Evolutionary conservation across 1,284 basidiomycete species (phyloP), one percentile per base, ranked within the genome.

Genomic region (Cronartium ribicola): DNA sequence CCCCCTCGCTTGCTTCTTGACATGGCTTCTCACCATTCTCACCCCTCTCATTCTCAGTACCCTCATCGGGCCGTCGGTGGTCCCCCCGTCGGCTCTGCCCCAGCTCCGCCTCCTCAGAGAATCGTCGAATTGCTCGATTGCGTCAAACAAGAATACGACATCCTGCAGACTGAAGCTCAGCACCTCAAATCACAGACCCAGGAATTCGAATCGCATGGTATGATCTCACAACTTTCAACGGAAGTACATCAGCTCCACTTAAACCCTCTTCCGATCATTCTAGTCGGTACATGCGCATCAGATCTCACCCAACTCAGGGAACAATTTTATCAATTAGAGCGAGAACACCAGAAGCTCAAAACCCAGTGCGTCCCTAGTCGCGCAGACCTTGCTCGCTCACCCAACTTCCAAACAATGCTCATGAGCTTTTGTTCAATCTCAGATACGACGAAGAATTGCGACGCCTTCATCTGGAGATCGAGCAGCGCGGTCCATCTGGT

Each of bases 391-490:
- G 10, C 55, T 46, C 0, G n/a, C 20, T 7, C 29, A 0, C 10
- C 17, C 7, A 44, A 44, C 8, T 29, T 6, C 4, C 14, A 51
- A 22, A n/a, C 14, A 36, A 55, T 36, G 14, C 39, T 51, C 20
- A 4, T n/a, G 20, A 60, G 11, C 40, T 68, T 59, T 10, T 22
- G 13, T 5, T 64, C 40, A 44, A 17, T 17, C 7, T 48, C n/a
- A 74, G 71, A 29, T 67, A 74, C 44, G 71, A 74, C 22, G 71
- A 74, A 67, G 71, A 74, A 41, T n/a, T 74, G 3, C 55, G 71
- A 4, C n/a, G 71, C 37, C 46, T 74, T 5, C 64, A 67, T 17
- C 64, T 61, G 44, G 64, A 74, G 51, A 29, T 74, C 5, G 71
- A 74, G 39, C 71, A 66, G 41, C 64, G 71, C 40, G 41, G 63